phyloP scores from a whole-genome alignment of 1,284 basidiomycete species.

The Neotropicomus parvogracilis region DNA sequence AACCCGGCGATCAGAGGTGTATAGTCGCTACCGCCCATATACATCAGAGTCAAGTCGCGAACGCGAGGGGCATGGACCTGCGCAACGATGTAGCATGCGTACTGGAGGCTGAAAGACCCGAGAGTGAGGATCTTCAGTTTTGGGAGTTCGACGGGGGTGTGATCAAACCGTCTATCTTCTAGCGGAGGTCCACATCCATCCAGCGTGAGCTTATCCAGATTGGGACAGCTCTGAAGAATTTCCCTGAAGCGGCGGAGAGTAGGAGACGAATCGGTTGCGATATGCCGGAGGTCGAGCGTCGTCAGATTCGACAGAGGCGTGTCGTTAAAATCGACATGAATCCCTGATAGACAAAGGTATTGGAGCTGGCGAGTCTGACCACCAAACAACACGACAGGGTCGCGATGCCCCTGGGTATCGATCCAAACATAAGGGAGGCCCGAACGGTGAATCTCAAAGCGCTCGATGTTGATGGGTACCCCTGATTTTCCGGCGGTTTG shows the following conservation, averaged over 20 bases:
- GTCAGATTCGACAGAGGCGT: slow-evolving; percentile 48
- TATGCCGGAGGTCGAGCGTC: slow-evolving; percentile 57
- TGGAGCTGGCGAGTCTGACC: slow-evolving; percentile 43
- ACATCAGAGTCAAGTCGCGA: slow-evolving; percentile 52
- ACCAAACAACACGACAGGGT: slow-evolving; percentile 43
- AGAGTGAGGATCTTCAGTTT: slow-evolving; percentile 49
- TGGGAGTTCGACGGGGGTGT: slow-evolving; percentile 42
- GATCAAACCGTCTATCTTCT: slow-evolving; percentile 19
- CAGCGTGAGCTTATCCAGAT: slow-evolving; percentile 49
- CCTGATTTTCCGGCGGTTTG: slow-evolving; percentile 33
- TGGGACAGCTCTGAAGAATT: slow-evolving; percentile 47
- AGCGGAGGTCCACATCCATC: slow-evolving; percentile 55
- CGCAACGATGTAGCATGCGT: slow-evolving; percentile 43
- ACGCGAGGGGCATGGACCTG: slow-evolving; percentile 51
- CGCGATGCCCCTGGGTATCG: slow-evolving; percentile 31
- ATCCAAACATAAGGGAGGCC: slow-evolving; percentile 44
- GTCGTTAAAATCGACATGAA: slow-evolving; percentile 53
- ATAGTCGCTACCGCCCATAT: slow-evolving; percentile 48
- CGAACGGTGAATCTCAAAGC: slow-evolving; percentile 57
- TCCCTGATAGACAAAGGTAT: slow-evolving; percentile 50
- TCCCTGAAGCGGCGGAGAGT: slow-evolving; percentile 45
- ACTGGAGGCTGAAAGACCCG: slow-evolving; percentile 47
- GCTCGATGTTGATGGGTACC: slow-evolving; percentile 42
- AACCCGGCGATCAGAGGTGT: slow-evolving; percentile 42
- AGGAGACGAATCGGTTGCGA: slow-evolving; percentile 49